phyloP scores from a whole-genome alignment of 768 basidiomycete species.

The Tephrocybe sp. region DNA sequence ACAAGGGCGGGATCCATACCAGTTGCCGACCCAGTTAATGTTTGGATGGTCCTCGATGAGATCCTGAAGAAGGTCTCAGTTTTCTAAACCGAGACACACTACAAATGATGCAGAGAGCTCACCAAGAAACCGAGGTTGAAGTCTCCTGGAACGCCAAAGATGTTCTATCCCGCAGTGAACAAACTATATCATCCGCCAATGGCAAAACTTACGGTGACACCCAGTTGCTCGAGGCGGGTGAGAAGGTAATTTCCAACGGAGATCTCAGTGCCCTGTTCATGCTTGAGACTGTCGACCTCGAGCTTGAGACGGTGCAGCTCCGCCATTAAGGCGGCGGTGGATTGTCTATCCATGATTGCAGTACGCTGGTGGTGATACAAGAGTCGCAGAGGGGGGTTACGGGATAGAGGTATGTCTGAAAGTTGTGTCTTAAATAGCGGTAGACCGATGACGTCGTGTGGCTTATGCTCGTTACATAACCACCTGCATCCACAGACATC shows the following conservation, averaged over 20 bases:
- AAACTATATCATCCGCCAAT: neutral
- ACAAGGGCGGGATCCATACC: slow-evolving; percentile 35
- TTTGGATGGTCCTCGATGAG: slow-evolving; percentile 74
- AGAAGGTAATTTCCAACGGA: slow-evolving; percentile 55
- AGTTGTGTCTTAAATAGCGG: neutral
- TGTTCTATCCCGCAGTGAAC: slow-evolving; percentile 40
- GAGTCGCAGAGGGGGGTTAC: neutral
- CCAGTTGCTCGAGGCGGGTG: slow-evolving; percentile 53
- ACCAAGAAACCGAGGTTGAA: slow-evolving; percentile 74
- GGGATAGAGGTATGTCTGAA: slow-evolving; percentile 13
- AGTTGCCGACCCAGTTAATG: slow-evolving; percentile 87
- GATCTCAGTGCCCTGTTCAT: slow-evolving; percentile 37
- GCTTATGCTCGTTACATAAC: slow-evolving; percentile 4
- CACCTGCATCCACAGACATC: no score
- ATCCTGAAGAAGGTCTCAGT: slow-evolving; percentile 45
- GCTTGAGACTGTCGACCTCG: slow-evolving; percentile 39
- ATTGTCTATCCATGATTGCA: slow-evolving; percentile 18
- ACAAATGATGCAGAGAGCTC: slow-evolving; percentile 4
- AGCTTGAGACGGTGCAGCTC: slow-evolving; percentile 47
- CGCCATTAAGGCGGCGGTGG: slow-evolving; percentile 32
- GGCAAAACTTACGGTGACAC: slow-evolving; percentile 42
- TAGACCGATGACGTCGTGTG: neutral
- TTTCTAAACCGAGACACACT: neutral
- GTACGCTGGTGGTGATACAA: neutral
- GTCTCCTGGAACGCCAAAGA: slow-evolving; percentile 88